These are phyloP conservation scores for Xylariales sp. DNA, from an alignment of 2,329 filamentous ascomycete species.

Conservation along the genomic window DNA sequence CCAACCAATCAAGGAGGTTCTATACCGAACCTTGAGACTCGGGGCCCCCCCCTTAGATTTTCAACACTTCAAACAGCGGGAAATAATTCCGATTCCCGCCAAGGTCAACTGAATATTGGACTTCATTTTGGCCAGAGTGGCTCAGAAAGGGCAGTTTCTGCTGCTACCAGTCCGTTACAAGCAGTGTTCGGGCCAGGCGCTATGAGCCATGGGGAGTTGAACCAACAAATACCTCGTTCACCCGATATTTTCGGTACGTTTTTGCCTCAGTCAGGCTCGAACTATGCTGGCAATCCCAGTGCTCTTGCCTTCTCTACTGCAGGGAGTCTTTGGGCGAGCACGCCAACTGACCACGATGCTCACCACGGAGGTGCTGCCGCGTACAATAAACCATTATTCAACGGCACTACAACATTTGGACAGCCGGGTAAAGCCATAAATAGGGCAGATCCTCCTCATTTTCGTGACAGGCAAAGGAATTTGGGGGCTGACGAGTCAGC, in stretches of 20 bases:
- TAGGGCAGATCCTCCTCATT: slow-evolving; percentile 18
- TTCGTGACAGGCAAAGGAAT: slow-evolving; percentile 20
- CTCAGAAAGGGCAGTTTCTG: no score
- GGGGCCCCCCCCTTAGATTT: no score
- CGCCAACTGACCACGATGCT: slow-evolving; percentile 23
- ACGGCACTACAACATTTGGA: slow-evolving; percentile 20
- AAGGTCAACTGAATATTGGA: background rate
- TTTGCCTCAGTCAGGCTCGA: slow-evolving; percentile 1
- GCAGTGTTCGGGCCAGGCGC: no score
- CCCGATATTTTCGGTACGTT: background rate
- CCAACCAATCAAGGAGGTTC: background rate
- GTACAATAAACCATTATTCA: slow-evolving; percentile 22
- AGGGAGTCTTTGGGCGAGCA: slow-evolving; percentile 43
- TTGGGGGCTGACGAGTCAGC: slow-evolving; percentile 12
- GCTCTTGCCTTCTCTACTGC: slow-evolving; percentile 4
- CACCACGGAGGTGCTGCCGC: slow-evolving; percentile 15
- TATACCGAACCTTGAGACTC: no score
- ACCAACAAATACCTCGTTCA: no score
- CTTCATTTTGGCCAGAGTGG: background rate
- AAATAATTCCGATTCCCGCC: no score
- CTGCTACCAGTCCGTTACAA: no score
- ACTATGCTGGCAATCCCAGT: background rate
- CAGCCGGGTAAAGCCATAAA: slow-evolving; percentile 18
- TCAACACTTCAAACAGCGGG: no score
- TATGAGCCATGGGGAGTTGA: no score